Evolutionary conservation across 495 filamentous ascomycete genomes (phyloP), one percentile per base, ranked within the genome.

Genomic region (Hypoxylon cercidicola): DNA sequence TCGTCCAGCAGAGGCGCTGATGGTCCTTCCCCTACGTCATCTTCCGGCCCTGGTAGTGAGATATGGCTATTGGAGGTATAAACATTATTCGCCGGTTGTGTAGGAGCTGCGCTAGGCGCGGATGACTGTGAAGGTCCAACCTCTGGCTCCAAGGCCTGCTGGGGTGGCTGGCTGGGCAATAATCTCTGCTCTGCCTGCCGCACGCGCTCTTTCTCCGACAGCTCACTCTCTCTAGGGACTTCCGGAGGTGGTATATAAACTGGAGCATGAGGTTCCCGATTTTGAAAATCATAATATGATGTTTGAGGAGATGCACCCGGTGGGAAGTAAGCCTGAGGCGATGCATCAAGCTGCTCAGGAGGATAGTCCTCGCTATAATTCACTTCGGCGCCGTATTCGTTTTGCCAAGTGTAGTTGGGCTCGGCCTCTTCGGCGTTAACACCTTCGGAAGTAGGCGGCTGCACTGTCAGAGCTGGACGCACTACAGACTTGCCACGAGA

Each of bases 161-260:
- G 75, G 15, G 85, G 85, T 12, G 90, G 90, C 45, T 83, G 85
- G 66, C 90, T 93, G 12, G 91, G 91, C 0, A 93, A 76, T 19
- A 93, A 76, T 34, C 81, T 81, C 66, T 88, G 80, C 74, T 93
- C 90, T 7, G 89, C 89, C 40, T 79, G 82, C 32, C 86, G 83
- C 46, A 90, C 68, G 44, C 88, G 84, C 35, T 87, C 82, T 71
- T 93, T 93, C 60, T 93, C 91, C 23, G 84, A 85, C 10, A 86
- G 71, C 16, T 79, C 78, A 47, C 82, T 84, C 35, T 89, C 85
- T 1, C 79, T 66, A 8, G 73, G 61, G 15, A 84, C 13, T 28
- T 86, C 79, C 9, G 87, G 88, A 11, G 82, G 82, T 11, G 87
- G 83, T 3, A 86, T 67, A 32, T 82, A 81, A 4, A 70, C 68